phyloP scores from a whole-genome alignment of 805 yeast species.

The Kazachstania martiniae region DNA sequence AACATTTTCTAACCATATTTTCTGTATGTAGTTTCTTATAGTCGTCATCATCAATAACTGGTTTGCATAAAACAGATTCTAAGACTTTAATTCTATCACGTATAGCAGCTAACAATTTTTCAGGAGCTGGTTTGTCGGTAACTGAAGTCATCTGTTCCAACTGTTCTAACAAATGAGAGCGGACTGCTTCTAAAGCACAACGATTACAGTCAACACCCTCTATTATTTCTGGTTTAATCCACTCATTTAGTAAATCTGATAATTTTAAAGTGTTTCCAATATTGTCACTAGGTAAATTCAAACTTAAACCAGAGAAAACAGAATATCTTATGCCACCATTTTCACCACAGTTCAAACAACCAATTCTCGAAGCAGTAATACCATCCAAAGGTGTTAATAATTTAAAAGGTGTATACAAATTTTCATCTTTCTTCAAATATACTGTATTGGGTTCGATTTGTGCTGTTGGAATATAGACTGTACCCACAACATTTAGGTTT shows the following conservation, averaged over 20 bases:
- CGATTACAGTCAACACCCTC: constrained; percentile 93
- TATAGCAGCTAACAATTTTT: constrained; percentile 29
- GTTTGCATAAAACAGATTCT: constrained; percentile 44
- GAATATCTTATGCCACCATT: constrained; percentile 85
- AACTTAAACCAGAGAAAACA: constrained; percentile 61
- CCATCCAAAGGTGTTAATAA: constrained; percentile 90
- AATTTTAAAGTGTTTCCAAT: constrained; percentile 34
- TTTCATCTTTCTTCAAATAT: constrained; percentile 3
- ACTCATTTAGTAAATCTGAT: constrained; percentile 46
- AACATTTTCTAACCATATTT: constrained; percentile 61
- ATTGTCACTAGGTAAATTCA: constrained; percentile 49
- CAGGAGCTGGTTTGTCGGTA: constrained; percentile 15
- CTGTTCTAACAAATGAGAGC: constrained; percentile 36
- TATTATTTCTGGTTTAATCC: constrained; percentile 74
- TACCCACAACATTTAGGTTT: constrained; percentile 47
- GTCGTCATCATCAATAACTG: constrained; percentile 69
- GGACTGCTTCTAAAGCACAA: constrained; percentile 64
- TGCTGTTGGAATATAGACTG: constrained; percentile 57
- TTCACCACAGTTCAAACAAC: constrained; percentile 86
- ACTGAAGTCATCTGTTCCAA: constrained; percentile 22
- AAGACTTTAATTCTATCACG: constrained; percentile 38
- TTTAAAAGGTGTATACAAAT: constrained; percentile 30
- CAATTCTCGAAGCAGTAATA: constrained; percentile 74
- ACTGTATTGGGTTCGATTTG: constrained; percentile 64
- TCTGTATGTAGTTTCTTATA: constrained; percentile 65